phyloP scores from a whole-genome alignment of 2,329 filamentous ascomycete species.

The Uncinocarpus reesii region DNA sequence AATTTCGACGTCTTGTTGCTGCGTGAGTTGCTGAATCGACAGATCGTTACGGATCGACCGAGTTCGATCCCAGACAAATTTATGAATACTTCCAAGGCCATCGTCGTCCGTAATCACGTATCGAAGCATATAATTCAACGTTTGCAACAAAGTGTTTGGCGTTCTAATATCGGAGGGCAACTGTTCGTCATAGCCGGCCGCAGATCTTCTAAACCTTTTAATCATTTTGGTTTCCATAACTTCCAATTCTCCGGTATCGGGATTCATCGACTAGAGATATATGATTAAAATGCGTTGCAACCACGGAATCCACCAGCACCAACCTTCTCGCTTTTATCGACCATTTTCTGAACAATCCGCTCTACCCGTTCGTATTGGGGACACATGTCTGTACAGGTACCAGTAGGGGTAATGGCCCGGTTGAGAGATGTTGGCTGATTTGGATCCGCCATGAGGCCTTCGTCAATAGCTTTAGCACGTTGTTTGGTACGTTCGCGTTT shows the following conservation, averaged over 20 bases:
- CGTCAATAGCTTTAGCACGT: slow-evolving; percentile 42
- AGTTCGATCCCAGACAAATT: slow-evolving; percentile 57
- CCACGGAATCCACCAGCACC: not conserved
- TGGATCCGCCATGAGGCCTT: slow-evolving; percentile 49
- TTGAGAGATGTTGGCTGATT: slow-evolving; percentile 50
- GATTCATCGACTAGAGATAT: slow-evolving; percentile 26
- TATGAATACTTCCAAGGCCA: slow-evolving; percentile 45
- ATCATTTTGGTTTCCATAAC: slow-evolving; percentile 44
- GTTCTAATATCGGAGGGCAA: slow-evolving; percentile 54
- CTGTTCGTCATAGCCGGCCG: slow-evolving; percentile 53
- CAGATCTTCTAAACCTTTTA: slow-evolving; percentile 53
- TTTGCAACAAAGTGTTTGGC: slow-evolving; percentile 40
- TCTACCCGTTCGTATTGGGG: slow-evolving; percentile 53
- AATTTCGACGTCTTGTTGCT: slow-evolving; percentile 45
- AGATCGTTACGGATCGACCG: slow-evolving; percentile 56
- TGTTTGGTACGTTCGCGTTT: slow-evolving; percentile 43
- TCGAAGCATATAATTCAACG: slow-evolving; percentile 41
- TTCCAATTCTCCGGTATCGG: slow-evolving; percentile 26
- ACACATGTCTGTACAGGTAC: slow-evolving; percentile 55
- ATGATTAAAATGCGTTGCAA: slow-evolving; percentile 13
- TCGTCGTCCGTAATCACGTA: slow-evolving; percentile 43
- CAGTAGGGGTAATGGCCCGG: slow-evolving; percentile 52
- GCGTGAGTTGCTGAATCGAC: slow-evolving; percentile 51
- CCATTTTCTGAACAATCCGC: slow-evolving; percentile 52
- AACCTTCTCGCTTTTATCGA: slow-evolving; percentile 52